Percentiles rank a stretch among this genome's conserved stretches.
phyloP scores from a whole-genome alignment of 306 rosid genomes.

The Cucurbita argyrosperma region DNA sequence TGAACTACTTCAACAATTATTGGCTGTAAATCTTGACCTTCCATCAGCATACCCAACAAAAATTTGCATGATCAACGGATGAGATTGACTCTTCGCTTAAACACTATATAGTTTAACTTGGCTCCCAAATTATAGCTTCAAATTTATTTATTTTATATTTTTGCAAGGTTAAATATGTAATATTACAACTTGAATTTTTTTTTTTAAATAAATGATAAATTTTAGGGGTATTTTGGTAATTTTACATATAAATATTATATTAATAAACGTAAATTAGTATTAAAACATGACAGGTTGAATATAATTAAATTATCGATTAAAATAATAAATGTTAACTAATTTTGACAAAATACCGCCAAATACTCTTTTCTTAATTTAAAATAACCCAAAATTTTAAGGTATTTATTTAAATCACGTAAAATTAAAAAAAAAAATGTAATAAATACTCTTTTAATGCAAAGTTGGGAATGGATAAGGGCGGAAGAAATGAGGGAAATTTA shows the following conservation, averaged over 20 bases:
- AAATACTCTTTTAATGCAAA: neutral
- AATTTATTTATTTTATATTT: too few species aligned
- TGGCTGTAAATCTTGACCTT: neutral
- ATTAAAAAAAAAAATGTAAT: too few species aligned
- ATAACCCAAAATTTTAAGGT: too few species aligned
- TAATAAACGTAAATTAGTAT: neutral
- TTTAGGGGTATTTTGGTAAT: too few species aligned
- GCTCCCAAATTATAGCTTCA: too few species aligned
- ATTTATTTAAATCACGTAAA: too few species aligned
- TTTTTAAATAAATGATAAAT: too few species aligned
- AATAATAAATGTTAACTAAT: neutral
- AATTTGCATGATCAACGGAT: neutral
- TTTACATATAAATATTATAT: neutral
- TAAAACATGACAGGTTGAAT: neutral
- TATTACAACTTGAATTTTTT: too few species aligned
- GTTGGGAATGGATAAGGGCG: neutral
- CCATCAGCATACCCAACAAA: neutral
- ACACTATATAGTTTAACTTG: neutral
- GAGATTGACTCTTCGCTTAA: neutral
- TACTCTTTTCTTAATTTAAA: too few species aligned
- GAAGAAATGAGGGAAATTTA: neutral
- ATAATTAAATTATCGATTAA: neutral
- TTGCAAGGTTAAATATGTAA: too few species aligned
- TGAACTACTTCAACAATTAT: constrained; percentile 10
- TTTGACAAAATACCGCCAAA: neutral